Base-by-base conservation (phyloP, 2,329 filamentous ascomycete genomes). In the Fusarium phyllophilum region DNA sequence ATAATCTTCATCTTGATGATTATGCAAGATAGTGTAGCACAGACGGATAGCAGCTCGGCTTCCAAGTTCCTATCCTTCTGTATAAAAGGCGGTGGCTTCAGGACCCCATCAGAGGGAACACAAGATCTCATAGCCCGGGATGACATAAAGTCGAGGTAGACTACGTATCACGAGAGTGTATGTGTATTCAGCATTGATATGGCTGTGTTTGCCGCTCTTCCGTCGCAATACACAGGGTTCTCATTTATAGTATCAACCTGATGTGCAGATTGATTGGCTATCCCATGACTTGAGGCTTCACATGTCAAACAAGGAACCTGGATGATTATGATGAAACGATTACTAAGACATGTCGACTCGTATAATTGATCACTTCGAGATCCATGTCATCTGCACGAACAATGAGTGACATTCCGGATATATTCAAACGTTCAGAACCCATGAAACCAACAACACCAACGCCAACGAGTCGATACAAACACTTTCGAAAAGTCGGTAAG, bases 11-110 rank as follows among this genome's bases (percentile, higher is more conserved):
- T 33, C 18, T 55, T 38, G 20, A 38, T 15, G 41, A 24, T 34
- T 55, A 26, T 46, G 33, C 29, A 59, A 52, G 46, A 26, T n/a
- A n/a, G 22, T 36, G 54, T 62, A 29, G 22, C 33, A 68, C 55
- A 48, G 29, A 46, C 46, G 46, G 64, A 48, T 38, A 67, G 24
- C 54, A 38, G 26, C 66, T 68, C 46, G 42, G 39, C 55, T 38
- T 68, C 42, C 41, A 54, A 61, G 15, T 51, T 41, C 14, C 41
- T 39, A 51, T 60, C 41, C 33, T 14, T 41, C 18, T 46, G 18
- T 67, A 36, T 39, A 24, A 46, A 44, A 42, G 33, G 22, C 36
- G 22, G 45, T 62, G 31, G 36, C 17, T 45, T 22, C 44, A 42
- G 22, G 34, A 54, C n/a, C 14, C 31, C 34, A 39, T 18, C 5